Conservation (phyloP, 345 rosid species). For the Salix purpurea region DNA sequence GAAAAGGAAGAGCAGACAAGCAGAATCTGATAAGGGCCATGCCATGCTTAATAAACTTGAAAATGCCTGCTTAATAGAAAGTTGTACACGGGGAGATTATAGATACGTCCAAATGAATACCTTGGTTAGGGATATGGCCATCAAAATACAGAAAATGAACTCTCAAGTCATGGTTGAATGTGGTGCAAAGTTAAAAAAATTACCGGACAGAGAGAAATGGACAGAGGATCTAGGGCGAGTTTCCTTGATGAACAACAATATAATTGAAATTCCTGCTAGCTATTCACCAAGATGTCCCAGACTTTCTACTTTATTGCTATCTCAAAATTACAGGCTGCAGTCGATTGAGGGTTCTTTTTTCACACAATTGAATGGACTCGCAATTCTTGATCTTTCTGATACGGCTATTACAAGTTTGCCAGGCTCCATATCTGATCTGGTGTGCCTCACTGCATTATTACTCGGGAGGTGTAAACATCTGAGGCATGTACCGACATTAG, state of each 20-base stretch:
- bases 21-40: constrained; percentile 13
- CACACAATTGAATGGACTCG: neutral
- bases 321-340: rapidly evolving
- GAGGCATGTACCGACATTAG: constrained; percentile 16
- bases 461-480: neutral
- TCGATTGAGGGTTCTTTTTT: neutral
- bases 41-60: constrained; percentile 14
- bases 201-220: constrained; percentile 2
- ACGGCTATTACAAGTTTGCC: constrained; percentile 5
- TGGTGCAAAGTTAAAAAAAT: neutral
- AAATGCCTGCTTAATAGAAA: constrained; percentile 13
- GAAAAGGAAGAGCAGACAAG: neutral
- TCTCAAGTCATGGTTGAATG: neutral
- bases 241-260: neutral
- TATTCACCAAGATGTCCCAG: constrained; percentile 9
- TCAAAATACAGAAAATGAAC: neutral
- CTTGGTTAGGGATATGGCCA: constrained; percentile 26
- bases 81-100: neutral
- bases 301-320: neutral
- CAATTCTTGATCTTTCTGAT: neutral
- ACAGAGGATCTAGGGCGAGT: constrained; percentile 5
- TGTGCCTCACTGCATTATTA: constrained; percentile 12
- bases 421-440: constrained; percentile 9
- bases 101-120: constrained; percentile 23
- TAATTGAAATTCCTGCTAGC: neutral